Conservation (phyloP, 2,329 filamentous ascomycete species). For the Clathrospora elynae region DNA sequence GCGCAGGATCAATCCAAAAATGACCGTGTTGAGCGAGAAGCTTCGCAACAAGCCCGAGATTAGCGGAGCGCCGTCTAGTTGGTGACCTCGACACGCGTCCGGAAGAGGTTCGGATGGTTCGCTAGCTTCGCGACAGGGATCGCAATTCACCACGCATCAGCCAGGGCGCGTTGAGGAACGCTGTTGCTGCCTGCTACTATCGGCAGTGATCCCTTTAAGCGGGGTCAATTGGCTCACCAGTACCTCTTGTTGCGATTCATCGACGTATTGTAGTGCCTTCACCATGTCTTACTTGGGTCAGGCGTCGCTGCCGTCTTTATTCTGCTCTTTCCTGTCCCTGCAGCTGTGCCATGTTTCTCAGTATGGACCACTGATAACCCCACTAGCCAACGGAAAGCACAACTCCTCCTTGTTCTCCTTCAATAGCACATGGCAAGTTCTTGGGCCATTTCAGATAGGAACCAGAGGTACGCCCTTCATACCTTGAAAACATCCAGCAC, state of each 20-base stretch:
- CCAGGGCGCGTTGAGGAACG: conserved; percentile 14
- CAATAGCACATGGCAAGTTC: conserved; percentile 54
- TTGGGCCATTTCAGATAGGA: conserved; percentile 64
- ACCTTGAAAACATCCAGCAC: neutral
- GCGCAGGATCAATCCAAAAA: conserved; percentile 10
- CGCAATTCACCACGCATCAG: conserved; percentile 16
- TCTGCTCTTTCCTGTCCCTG: conserved; percentile 14
- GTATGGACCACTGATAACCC: conserved; percentile 25
- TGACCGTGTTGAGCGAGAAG: conserved; percentile 21
- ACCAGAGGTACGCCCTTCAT: conserved; percentile 57
- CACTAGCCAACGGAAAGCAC: conserved; percentile 18
- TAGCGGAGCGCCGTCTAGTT: conserved; percentile 26
- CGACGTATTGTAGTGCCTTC: neutral
- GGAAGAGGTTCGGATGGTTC: conserved; percentile 27
- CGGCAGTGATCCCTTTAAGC: conserved; percentile 4
- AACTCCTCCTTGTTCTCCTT: conserved; percentile 36
- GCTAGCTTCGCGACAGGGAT: conserved; percentile 21
- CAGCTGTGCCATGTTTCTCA: conserved; percentile 23
- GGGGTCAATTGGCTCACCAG: neutral
- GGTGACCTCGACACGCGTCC: conserved; percentile 30
- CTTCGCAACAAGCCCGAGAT: conserved; percentile 25
- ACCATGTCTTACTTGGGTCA: conserved; percentile 7
- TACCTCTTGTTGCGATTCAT: conserved; percentile 2
- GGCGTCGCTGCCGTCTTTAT: conserved; percentile 9
- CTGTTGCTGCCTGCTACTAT: conserved; percentile 10